Percentiles rank a stretch among this genome's conserved stretches.
These are phyloP conservation scores for Diplodia seriata DNA, from an alignment of 2,329 filamentous ascomycete species.

Conservation along the genomic window DNA sequence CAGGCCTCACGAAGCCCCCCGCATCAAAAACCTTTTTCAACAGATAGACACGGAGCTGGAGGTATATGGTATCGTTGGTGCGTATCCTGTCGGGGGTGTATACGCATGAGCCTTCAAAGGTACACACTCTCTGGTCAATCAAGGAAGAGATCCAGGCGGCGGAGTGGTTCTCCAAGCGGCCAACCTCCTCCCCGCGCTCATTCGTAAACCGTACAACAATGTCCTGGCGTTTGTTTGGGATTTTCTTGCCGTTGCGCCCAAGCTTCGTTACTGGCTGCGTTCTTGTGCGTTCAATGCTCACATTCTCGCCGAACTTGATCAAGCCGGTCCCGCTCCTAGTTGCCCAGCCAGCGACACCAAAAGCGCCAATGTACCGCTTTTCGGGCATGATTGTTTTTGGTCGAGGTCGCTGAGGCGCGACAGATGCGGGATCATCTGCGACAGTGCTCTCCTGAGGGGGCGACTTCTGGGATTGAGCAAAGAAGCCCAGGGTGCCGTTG, in stretches of 20 bases:
- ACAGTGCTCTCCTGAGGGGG: slow-evolving; percentile 35
- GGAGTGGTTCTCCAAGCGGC: slow-evolving; percentile 82
- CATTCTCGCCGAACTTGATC: slow-evolving; percentile 79
- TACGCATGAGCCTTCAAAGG: slow-evolving; percentile 85
- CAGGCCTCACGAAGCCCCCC: slow-evolving; percentile 65
- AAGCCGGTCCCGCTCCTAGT: slow-evolving; percentile 80
- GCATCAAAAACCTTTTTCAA: slow-evolving; percentile 75
- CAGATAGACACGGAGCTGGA: slow-evolving; percentile 83
- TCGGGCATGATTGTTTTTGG: slow-evolving; percentile 56
- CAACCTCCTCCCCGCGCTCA: slow-evolving; percentile 77
- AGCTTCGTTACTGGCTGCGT: slow-evolving; percentile 63
- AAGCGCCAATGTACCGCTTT: slow-evolving; percentile 83
- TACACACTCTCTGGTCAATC: slow-evolving; percentile 87
- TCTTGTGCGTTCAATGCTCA: slow-evolving; percentile 86
- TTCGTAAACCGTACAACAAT: slow-evolving; percentile 93
- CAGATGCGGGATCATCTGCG: slow-evolving; percentile 33
- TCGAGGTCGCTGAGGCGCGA: background rate
- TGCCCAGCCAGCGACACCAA: slow-evolving; percentile 90
- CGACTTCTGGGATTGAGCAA: background rate
- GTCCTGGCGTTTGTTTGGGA: slow-evolving; percentile 71
- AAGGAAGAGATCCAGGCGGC: slow-evolving; percentile 92
- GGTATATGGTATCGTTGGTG: slow-evolving; percentile 92
- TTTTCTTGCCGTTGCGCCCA: slow-evolving; percentile 49
- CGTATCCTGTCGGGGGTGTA: slow-evolving; percentile 84
- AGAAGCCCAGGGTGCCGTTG: slow-evolving; percentile 9